These are phyloP conservation scores for Erysiphe neolycopersici DNA, from an alignment of 2,329 filamentous ascomycete species.

Conservation along the genomic window DNA sequence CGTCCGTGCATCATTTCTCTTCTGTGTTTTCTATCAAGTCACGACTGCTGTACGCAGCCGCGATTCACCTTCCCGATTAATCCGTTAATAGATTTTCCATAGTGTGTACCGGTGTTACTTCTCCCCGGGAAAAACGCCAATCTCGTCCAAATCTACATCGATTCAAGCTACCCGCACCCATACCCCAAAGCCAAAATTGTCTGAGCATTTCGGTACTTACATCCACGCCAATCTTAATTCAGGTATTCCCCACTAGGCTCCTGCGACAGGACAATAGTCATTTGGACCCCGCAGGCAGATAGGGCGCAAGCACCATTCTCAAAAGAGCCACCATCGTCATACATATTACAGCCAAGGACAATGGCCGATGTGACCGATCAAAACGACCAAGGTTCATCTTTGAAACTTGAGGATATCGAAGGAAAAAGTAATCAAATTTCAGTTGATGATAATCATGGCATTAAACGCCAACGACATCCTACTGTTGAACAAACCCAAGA, in stretches of 20 bases:
- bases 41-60: slow-evolving; percentile 4
- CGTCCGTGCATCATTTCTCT: slow-evolving; percentile 7
- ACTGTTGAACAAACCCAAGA: slow-evolving; percentile 52
- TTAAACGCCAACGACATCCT: slow-evolving; percentile 69
- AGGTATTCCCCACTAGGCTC: slow-evolving; percentile 13
- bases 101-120: slow-evolving; percentile 7
- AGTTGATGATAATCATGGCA: slow-evolving; percentile 44
- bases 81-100: slow-evolving; percentile 9
- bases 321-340: slow-evolving; percentile 15
- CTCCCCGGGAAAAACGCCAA: slow-evolving; percentile 2
- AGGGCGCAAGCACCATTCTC: slow-evolving; percentile 14
- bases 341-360: slow-evolving; percentile 10
- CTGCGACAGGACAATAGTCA: slow-evolving; percentile 11
- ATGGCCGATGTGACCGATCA: slow-evolving; percentile 65
- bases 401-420: slow-evolving; percentile 44
- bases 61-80: slow-evolving; percentile 12
- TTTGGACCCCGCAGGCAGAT: slow-evolving; percentile 14
- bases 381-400: slow-evolving; percentile 49
- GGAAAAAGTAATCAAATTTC: slow-evolving; percentile 39
- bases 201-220: slow-evolving; percentile 9
- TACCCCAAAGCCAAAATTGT: background rate
- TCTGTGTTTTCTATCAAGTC: slow-evolving; percentile 12
- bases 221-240: slow-evolving; percentile 13
- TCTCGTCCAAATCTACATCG: slow-evolving; percentile 2
- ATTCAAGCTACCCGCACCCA: background rate